phyloP scores from a whole-genome alignment of 768 basidiomycete genomes.

The Rickenella mellea region DNA sequence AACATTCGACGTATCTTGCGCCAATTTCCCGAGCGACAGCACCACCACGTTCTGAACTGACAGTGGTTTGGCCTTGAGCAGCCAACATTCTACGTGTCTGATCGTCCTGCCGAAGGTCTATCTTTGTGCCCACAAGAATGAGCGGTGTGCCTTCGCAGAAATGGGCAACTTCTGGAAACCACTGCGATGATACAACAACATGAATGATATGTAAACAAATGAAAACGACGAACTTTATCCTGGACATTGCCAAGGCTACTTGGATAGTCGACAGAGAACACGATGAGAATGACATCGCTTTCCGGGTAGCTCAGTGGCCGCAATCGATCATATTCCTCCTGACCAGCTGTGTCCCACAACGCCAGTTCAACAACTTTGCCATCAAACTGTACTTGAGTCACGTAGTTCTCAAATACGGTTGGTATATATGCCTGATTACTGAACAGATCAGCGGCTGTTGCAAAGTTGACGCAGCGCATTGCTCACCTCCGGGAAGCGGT shows the following conservation, averaged over 20 bases:
- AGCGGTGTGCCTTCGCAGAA: slow-evolving; percentile 86
- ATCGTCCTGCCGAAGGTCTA: slow-evolving; percentile 79
- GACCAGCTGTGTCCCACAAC: slow-evolving; percentile 97
- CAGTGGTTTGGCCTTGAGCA: slow-evolving; percentile 79
- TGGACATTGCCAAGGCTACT: slow-evolving; percentile 84
- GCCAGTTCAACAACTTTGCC: slow-evolving; percentile 89
- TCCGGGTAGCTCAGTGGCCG: slow-evolving; percentile 83
- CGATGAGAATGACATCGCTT: slow-evolving; percentile 86
- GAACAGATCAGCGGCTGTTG: neutral
- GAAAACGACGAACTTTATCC: slow-evolving; percentile 55
- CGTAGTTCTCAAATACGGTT: slow-evolving; percentile 92
- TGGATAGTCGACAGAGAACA: slow-evolving; percentile 91
- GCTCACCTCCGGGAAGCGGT: slow-evolving; percentile 88
- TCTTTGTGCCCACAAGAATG: slow-evolving; percentile 91
- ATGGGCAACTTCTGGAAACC: slow-evolving; percentile 89
- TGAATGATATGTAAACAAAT: neutral
- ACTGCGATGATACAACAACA: slow-evolving; percentile 33
- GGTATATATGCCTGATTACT: slow-evolving; percentile 72
- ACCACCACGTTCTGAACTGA: slow-evolving; percentile 74
- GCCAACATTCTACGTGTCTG: slow-evolving; percentile 80
- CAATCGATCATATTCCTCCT: slow-evolving; percentile 92
- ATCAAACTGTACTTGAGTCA: slow-evolving; percentile 78
- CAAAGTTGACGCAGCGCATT: slow-evolving; percentile 3
- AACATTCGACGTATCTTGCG: slow-evolving; percentile 89
- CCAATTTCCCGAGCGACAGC: slow-evolving; percentile 89